These are phyloP conservation scores for Gautieria morchelliformis DNA, from an alignment of 768 basidiomycete genomes.

Conservation along the genomic window DNA sequence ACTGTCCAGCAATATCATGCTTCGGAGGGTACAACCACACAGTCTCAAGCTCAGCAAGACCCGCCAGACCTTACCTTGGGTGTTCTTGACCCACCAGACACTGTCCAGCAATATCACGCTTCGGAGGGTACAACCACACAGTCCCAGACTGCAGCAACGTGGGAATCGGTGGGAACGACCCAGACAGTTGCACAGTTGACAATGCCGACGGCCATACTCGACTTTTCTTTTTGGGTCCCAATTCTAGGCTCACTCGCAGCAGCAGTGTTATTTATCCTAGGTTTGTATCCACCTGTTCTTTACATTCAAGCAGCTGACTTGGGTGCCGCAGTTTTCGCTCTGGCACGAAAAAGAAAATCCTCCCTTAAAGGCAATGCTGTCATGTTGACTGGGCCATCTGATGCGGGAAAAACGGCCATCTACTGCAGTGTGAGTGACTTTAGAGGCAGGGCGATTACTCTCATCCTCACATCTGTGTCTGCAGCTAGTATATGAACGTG, in stretches of 20 bases:
- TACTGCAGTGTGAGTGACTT: conserved; percentile 48
- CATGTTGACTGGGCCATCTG: conserved; percentile 66
- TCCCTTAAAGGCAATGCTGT: conserved; percentile 39
- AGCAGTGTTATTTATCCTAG: neutral
- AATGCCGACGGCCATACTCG: neutral
- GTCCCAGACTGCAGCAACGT: no score
- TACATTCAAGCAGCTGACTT: neutral
- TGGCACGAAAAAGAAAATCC: neutral
- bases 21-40: no score
- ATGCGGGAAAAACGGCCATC: conserved; percentile 76
- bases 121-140: no score
- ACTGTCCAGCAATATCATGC: no score
- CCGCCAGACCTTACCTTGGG: no score
- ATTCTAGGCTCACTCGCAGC: neutral
- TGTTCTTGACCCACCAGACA: no score
- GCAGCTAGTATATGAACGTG: conserved; percentile 58
- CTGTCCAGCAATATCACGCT: no score
- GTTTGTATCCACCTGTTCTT: neutral
- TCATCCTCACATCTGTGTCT: conserved; percentile 10
- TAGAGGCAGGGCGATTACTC: conserved; percentile 1
- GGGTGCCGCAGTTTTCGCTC: neutral
- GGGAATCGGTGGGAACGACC: no score
- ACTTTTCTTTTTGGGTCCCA: neutral
- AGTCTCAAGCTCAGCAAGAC: no score
- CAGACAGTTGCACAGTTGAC: neutral